Evolutionary conservation across 352 stramenopile species (phyloP).

Genomic region (Labyrinthula sp.): DNA sequence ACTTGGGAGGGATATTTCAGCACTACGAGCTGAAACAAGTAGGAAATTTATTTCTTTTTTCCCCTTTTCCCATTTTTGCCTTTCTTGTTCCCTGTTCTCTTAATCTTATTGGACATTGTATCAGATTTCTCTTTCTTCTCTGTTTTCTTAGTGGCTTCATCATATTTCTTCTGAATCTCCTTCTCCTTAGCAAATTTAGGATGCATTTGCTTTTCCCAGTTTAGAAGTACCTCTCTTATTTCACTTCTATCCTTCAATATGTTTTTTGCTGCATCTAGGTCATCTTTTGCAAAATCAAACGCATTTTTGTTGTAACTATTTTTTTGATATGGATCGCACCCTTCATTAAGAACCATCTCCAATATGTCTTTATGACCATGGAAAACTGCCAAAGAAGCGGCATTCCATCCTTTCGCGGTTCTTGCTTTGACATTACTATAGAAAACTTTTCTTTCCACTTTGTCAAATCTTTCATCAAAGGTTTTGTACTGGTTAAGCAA

Average conservation of each 20-base stretch:
- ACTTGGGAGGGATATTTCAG: too few relatives aligned
- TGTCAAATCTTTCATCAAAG: slow-evolving; percentile 33
- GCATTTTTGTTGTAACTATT: slow-evolving; percentile 64
- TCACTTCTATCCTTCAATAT: slow-evolving; percentile 43
- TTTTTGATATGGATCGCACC: slow-evolving; percentile 52
- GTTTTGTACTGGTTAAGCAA: slow-evolving; percentile 47
- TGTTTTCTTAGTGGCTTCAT: not conserved
- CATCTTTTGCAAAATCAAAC: slow-evolving; percentile 60
- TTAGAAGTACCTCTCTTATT: slow-evolving; percentile 35
- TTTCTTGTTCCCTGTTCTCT: too few relatives aligned
- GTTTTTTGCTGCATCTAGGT: slow-evolving; percentile 54
- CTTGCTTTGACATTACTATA: slow-evolving; percentile 36
- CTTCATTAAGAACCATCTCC: slow-evolving; percentile 48
- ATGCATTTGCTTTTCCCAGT: slow-evolving; percentile 33
- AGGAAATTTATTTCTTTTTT: too few relatives aligned
- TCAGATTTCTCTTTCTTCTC: slow-evolving; percentile 1
- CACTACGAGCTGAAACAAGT: too few relatives aligned
- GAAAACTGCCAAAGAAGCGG: slow-evolving; percentile 55
- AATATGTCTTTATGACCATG: slow-evolving; percentile 52
- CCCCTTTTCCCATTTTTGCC: too few relatives aligned
- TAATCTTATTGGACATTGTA: too few relatives aligned
- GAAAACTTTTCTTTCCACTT: slow-evolving; percentile 32
- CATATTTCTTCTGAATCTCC: slow-evolving; percentile 1
- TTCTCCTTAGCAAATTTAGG: slow-evolving; percentile 12
- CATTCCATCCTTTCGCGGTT: slow-evolving; percentile 58